Conservation (phyloP, 1,284 basidiomycete genomes). For the Tylopilus sp. region DNA sequence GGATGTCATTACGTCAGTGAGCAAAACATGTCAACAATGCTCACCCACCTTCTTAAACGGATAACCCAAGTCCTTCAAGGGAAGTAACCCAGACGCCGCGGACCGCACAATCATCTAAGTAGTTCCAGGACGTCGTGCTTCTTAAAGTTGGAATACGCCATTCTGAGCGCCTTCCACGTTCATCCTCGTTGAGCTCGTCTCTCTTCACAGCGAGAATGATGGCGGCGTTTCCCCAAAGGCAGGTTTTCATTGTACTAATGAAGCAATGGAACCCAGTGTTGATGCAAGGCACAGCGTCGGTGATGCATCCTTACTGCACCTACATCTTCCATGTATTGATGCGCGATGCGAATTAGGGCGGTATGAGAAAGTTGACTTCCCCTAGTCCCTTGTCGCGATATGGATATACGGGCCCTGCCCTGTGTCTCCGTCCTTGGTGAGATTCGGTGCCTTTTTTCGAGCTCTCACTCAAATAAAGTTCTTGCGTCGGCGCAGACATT, state of each 20-base stretch:
- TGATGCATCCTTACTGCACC: conserved; percentile 9
- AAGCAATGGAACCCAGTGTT: conserved; percentile 27
- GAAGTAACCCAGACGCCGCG: conserved; percentile 21
- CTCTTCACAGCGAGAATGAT: conserved; percentile 12
- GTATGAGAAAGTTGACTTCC: conserved; percentile 6
- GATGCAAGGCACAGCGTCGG: conserved; percentile 15
- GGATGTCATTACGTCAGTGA: conserved; percentile 15
- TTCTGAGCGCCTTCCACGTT: conserved; percentile 8
- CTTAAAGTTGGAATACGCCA: conserved; percentile 8
- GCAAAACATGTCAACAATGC: background rate
- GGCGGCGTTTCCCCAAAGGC: conserved; percentile 14
- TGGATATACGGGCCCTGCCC: conserved; percentile 12
- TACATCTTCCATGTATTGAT: conserved; percentile 19
- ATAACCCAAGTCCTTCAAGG: conserved; percentile 9
- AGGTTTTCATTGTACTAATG: conserved; percentile 32
- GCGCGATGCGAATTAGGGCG: conserved; percentile 6
- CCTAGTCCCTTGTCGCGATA: conserved; percentile 18
- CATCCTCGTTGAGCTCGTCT: conserved; percentile 9
- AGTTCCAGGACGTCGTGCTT: conserved; percentile 1
- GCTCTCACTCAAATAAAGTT: conserved; percentile 12
- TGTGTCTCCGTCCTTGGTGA: conserved; percentile 7
- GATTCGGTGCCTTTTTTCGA: conserved; percentile 10
- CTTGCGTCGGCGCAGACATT: conserved; percentile 7
- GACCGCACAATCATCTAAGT: conserved; percentile 2
- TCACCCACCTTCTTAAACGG: conserved; percentile 18